Base-by-base conservation (phyloP, 2,329 filamentous ascomycete genomes). In the Arachnomyces sp. region DNA sequence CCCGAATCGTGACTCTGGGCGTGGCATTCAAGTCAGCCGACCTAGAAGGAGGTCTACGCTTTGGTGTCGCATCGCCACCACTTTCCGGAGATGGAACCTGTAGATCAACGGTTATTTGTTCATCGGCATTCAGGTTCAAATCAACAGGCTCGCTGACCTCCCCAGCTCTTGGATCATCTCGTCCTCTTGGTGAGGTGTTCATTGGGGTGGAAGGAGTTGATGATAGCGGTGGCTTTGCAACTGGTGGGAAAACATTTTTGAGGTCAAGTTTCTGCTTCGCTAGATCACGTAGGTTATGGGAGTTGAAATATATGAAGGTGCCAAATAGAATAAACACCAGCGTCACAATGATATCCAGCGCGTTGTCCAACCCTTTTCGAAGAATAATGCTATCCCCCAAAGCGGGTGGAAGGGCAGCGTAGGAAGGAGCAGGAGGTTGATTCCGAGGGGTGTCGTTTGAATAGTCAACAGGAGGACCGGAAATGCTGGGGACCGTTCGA, bases 301-400 rank as follows among this genome's bases (percentile, higher is more conserved):
- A 61, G 39, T 69, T 69, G 46, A 67, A 58, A 36, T 66, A 67
- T 14, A 68, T 52, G 37, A 68, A 67, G 0, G 60, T 57, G 6
- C 59, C 60, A 31, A 69, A 56, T 32, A 67, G 56, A 7, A 65
- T 39, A 7, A 67, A 44, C 5, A 69, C 47, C 16, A 67, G 47
- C 1, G 62, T 60, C 8, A 69, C 63, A 5, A 68, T 55, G 36
- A 69, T 68, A 43, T 69, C 66, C 9, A 61, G 49, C 0, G 59
- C 61, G 41, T 69, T 69, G 38, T 68, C 65, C 57, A 61, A 65
- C n/a, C 65, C 59, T 39, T 66, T 68, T 35, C 63, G 63, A 29
- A 69, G 67, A 25, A 69, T 67, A 11, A 62, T 57, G 36, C 66
- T 68, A 38, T 63, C 56, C 9, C 62, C 57, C 4, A 67, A 48